A percentile compares a stretch with the other conserved stretches of the same genome.
phyloP scores from a whole-genome alignment of 2,329 filamentous ascomycete species.

The Fusarium newnesense region DNA sequence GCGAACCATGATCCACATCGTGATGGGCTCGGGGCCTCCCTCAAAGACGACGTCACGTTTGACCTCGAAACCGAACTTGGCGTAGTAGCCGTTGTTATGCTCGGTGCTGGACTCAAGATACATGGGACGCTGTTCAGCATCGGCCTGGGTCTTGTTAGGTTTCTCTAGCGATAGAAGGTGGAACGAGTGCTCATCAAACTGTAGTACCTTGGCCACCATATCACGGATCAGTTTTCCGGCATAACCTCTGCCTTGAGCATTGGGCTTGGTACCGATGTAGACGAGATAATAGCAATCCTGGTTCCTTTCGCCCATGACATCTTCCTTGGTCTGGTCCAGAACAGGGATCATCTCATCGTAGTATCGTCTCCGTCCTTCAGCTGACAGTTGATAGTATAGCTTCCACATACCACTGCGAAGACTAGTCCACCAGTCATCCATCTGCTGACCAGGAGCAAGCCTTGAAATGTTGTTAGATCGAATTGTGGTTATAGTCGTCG shows the following conservation, averaged over 20 bases:
- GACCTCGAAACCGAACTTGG: slow-evolving; percentile 77
- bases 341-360: slow-evolving; percentile 81
- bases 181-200: background rate
- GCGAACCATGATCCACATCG: slow-evolving; percentile 83
- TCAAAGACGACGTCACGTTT: slow-evolving; percentile 71
- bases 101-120: slow-evolving; percentile 83
- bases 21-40: slow-evolving; percentile 67
- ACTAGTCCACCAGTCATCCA: slow-evolving; percentile 78
- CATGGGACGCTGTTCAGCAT: slow-evolving; percentile 72
- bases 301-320: slow-evolving; percentile 74
- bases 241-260: slow-evolving; percentile 77
- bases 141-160: slow-evolving; percentile 62
- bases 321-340: slow-evolving; percentile 76
- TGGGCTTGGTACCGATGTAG: slow-evolving; percentile 81
- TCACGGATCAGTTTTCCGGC: slow-evolving; percentile 76
- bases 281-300: slow-evolving; percentile 82
- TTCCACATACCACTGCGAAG: slow-evolving; percentile 82
- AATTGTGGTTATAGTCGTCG: background rate
- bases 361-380: slow-evolving; percentile 78
- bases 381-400: slow-evolving; percentile 77
- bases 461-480: slow-evolving; percentile 57
- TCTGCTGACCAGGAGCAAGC: slow-evolving; percentile 79
- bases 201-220: slow-evolving; percentile 69
- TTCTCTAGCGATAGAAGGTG: background rate
- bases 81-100: slow-evolving; percentile 77